Evolutionary conservation across 1,284 basidiomycete species (phyloP), one percentile per base, ranked within the genome.

Genomic region (Trichosporon sp.): DNA sequence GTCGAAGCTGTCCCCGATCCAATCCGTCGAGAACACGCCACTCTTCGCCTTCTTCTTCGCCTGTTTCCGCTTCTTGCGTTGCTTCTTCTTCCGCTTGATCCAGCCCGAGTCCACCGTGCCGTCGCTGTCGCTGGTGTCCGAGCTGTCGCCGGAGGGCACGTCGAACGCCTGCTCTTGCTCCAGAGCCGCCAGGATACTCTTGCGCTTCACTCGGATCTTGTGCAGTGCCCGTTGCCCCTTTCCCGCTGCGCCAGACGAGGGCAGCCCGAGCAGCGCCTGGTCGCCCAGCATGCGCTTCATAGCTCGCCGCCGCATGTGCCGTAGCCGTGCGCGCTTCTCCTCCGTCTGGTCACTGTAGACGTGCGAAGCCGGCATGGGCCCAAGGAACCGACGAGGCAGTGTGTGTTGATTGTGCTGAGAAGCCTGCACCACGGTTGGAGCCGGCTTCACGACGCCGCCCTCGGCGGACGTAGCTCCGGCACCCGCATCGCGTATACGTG

Each of bases 1-100:
- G 62, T 78, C 75, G 60, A 79, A 79, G 29, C 75, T 76, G 57
- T 75, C 72, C 27, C 77, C 77, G 37, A 74, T 60, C 77, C 77
- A 78, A 65, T 58, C 74, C 64, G 37, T 71, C 70, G 8, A 27
- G 16, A 23, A 25, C 23, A 37, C 60, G 16, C 27, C 27, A 13
- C 16, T n/a, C 19, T 54, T 54, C 3, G 49, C 25, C 27, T 29
- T 27, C 49, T 54, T 54, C 27, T 52, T 54, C 46, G 8, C 23
- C 56, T 25, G 14, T 52, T 70, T 60, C 60, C 64, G 67, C 54
- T 64, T 63, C 36, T 59, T 61, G 27, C 58, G 56, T 19, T 63
- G 63, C 34, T 62, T 58, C 40, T 37, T 44, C 34, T 44, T 64
- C 34, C 49, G 52, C 37, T 49, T 44, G 16, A 44, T 2, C 46